Evolutionary conservation across 305 asterid species (phyloP).

Genomic region (Fraxinus greggii): DNA sequence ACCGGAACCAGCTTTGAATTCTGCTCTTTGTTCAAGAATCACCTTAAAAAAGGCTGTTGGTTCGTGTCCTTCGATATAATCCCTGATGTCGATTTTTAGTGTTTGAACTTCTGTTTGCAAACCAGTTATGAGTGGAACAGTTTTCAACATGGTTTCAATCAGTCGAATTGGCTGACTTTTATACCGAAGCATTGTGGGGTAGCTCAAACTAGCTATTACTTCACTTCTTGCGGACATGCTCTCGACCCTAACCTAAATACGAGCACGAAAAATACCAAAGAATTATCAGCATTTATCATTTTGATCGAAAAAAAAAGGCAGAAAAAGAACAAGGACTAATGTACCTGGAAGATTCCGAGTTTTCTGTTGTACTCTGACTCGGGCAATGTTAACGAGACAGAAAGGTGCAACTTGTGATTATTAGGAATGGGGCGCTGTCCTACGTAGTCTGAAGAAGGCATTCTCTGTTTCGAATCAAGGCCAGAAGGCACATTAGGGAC

Average conservation of each 20-base stretch:
- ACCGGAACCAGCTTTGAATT: slow-evolving; percentile 45
- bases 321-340: not conserved
- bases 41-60: slow-evolving; percentile 45
- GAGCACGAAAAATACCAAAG: not conserved
- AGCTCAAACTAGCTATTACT: slow-evolving; percentile 39
- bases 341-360: slow-evolving; percentile 79
- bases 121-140: slow-evolving; percentile 52
- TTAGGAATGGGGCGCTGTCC: slow-evolving; percentile 36
- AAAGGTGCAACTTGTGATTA: slow-evolving; percentile 43
- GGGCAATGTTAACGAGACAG: slow-evolving; percentile 56
- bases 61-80: slow-evolving; percentile 41
- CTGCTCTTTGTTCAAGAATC: slow-evolving; percentile 58
- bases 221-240: slow-evolving; percentile 45
- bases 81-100: slow-evolving; percentile 34
- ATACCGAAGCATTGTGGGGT: slow-evolving; percentile 60
- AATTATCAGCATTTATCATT: not conserved
- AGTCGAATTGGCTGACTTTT: slow-evolving; percentile 51
- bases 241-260: slow-evolving; percentile 58
- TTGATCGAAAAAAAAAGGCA: not conserved
- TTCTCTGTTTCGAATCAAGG: slow-evolving; percentile 6
- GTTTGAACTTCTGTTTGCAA: slow-evolving; percentile 52
- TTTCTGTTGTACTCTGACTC: slow-evolving; percentile 65
- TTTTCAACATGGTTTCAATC: slow-evolving; percentile 37
- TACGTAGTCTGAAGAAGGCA: slow-evolving; percentile 5
- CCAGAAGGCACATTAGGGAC: slow-evolving; percentile 11